Conservation (phyloP, 202 grass and related monocot genomes). For the Elaeis oleifera region DNA sequence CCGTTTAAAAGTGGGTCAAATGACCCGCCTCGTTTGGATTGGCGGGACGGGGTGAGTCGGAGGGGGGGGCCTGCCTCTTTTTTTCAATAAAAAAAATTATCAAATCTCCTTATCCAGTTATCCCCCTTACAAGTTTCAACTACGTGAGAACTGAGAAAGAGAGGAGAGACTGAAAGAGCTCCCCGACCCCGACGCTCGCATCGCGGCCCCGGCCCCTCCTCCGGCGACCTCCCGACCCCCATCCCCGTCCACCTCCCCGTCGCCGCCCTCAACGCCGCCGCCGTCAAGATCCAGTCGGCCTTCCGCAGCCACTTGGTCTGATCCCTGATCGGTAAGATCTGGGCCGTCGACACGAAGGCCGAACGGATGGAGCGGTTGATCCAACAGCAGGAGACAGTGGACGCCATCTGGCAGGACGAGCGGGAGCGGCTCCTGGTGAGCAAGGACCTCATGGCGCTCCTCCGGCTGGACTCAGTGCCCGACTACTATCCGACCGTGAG, state of each 20-base stretch:
- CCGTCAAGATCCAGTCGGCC: constrained; percentile 65
- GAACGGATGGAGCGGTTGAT: constrained; percentile 55
- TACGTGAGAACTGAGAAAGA: too few relatives aligned
- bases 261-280: constrained; percentile 21
- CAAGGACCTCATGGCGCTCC: constrained; percentile 72
- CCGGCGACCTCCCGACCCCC: too few relatives aligned
- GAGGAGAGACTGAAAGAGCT: too few relatives aligned
- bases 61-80: too few relatives aligned
- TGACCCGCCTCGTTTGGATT: too few relatives aligned
- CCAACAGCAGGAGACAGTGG: constrained; percentile 75
- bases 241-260: background rate
- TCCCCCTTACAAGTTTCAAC: too few relatives aligned
- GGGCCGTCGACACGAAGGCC: constrained; percentile 45
- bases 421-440: constrained; percentile 56
- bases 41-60: too few relatives aligned
- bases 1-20: too few relatives aligned
- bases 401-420: constrained; percentile 57
- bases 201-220: too few relatives aligned
- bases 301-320: constrained; percentile 49
- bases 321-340: constrained; percentile 32
- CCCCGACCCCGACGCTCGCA: too few relatives aligned
- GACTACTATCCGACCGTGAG: constrained; percentile 64
- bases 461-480: constrained; percentile 77
- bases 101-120: too few relatives aligned
- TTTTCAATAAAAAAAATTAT: too few relatives aligned